Percentiles rank a stretch among this genome's conserved stretches.
These are phyloP conservation scores for Bidens hawaiensis DNA, from an alignment of 140 eudicot genomes.

Conservation along the genomic window DNA sequence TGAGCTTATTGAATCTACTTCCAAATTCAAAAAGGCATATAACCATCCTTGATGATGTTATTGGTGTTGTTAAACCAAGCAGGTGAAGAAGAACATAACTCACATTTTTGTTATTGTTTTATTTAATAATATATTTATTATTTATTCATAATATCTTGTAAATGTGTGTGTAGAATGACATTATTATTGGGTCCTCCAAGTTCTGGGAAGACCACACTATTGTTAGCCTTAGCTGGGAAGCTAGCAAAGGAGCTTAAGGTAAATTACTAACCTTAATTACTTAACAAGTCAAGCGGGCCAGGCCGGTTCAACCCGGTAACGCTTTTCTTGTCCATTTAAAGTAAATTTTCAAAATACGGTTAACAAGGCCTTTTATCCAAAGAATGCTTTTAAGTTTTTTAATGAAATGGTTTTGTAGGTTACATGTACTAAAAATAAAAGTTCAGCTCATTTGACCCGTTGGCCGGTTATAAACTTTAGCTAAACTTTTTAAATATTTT, in stretches of 20 bases:
- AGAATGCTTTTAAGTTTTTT: background rate
- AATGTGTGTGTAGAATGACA: conserved; percentile 46
- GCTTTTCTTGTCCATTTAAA: background rate
- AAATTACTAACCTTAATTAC: background rate
- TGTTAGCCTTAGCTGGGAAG: conserved; percentile 58
- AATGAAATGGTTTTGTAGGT: background rate
- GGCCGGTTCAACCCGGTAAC: background rate
- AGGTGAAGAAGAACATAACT: conserved; percentile 35
- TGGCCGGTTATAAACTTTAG: background rate
- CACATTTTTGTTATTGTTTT: background rate
- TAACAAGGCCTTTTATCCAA: background rate
- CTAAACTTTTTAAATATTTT: background rate
- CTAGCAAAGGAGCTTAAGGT: conserved; percentile 52
- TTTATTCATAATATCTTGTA: background rate
- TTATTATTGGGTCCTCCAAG: conserved; percentile 67
- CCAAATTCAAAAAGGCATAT: conserved; percentile 54
- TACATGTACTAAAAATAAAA: background rate
- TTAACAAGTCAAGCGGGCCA: background rate
- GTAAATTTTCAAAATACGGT: background rate
- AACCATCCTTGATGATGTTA: conserved; percentile 66
- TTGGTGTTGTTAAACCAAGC: conserved; percentile 80
- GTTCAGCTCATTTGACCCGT: background rate
- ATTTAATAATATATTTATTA: background rate
- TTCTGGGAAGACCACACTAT: conserved; percentile 57
- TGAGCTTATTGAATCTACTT: conserved; percentile 49